Evolutionary conservation across 768 basidiomycete genomes (phyloP).

Genomic region (Ephemerocybe angulata): DNA sequence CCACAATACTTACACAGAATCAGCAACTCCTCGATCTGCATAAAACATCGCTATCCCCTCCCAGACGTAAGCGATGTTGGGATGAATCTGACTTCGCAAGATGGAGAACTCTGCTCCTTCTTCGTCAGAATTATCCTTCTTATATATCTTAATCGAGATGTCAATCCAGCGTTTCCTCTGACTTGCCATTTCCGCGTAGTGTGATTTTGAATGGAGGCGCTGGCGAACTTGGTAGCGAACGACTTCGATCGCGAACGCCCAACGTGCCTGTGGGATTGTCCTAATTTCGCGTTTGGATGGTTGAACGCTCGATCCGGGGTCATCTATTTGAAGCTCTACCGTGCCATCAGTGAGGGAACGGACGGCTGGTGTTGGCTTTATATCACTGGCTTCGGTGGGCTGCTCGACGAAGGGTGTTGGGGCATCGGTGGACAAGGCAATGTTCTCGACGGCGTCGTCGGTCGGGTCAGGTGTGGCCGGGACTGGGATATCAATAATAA

Average conservation of each 20-base stretch:
- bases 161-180: background rate
- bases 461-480: too few species aligned
- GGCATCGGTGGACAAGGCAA: too few species aligned
- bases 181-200: background rate
- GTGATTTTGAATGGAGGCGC: background rate
- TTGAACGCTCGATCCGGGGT: background rate
- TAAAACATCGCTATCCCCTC: background rate
- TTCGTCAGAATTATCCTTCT: background rate
- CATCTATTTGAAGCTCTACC: background rate
- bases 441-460: too few species aligned
- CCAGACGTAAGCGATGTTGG: background rate
- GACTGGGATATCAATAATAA: too few species aligned
- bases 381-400: background rate
- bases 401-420: too few species aligned
- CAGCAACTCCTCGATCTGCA: background rate
- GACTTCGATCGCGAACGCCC: slow-evolving; percentile 10
- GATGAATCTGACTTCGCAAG: background rate
- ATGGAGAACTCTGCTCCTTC: background rate
- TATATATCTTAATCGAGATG: background rate
- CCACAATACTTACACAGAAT: background rate
- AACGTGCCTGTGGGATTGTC: slow-evolving; percentile 4
- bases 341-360: background rate
- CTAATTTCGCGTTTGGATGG: background rate
- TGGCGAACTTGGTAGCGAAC: slow-evolving; percentile 7
- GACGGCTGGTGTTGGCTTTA: background rate